Evolutionary conservation across 2,329 filamentous ascomycete genomes (phyloP), one percentile per base, ranked within the genome.

Genomic region (Microascus cirrosus): DNA sequence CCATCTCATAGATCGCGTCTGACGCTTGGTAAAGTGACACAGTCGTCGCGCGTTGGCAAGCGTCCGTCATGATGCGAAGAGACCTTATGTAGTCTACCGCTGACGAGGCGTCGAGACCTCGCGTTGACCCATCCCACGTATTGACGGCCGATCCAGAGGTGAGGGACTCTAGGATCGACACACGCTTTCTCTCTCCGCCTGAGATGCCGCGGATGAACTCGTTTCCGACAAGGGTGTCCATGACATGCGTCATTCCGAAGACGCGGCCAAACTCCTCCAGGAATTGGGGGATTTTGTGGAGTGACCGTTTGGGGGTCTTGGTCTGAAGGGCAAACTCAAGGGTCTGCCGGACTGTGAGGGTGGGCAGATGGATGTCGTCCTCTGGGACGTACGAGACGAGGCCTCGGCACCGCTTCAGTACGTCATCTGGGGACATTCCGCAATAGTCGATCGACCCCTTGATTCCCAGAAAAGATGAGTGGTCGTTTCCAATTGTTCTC

Each of bases 141-240:
- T 58, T 56, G 13, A 61, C 59, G 8, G 52, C 52, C 15, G 55
- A 53, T 18, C 32, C 36, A n/a, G 59, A 58, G 15, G 70, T 72
- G 22, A 84, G 77, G 3, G 83, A 86, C 67, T 91, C 87, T 1
- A 85, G 86, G 61, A 90, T 89, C 48, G 82, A 86, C 2, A 92
- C 87, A 67, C 89, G 83, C 71, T 91, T 90, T 57, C 83, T 76
- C 66, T 87, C 84, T 45, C 84, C 84, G 25, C 84, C 84, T 3
- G 78, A 82, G 0, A 86, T 77, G 25, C 73, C 73, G 11, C 45
- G 20, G 22, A 50, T 50, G n/a, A 10, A 50, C 22, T 50, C 84
- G 60, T 87, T 82, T 10, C 86, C 86, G 15, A 90, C 83, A 61
- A 82, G 82, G 0, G 86, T 89, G n/a, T 80, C 75, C 48, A 86